These are phyloP conservation scores for Xylariaceae sp. DNA, from an alignment of 2,329 filamentous ascomycete species.

Conservation along the genomic window DNA sequence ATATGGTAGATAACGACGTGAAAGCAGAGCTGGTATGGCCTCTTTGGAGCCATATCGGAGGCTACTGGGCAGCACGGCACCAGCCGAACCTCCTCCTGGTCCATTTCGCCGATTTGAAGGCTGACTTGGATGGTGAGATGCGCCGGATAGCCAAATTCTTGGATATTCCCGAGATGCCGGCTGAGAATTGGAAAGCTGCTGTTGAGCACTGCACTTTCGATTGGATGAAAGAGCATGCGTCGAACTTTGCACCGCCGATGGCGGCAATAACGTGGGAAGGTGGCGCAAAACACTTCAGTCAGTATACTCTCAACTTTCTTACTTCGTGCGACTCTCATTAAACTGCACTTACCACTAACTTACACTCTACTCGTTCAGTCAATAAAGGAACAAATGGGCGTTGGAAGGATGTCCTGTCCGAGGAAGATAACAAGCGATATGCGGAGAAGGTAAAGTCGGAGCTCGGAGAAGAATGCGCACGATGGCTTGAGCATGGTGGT, in stretches of 20 bases:
- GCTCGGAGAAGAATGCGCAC: slow-evolving; percentile 7
- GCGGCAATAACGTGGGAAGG: slow-evolving; percentile 3
- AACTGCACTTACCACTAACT: too few species aligned
- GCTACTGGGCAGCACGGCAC: slow-evolving; percentile 3
- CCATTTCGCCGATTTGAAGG: slow-evolving; percentile 8
- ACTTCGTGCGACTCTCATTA: too few species aligned
- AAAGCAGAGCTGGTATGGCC: not conserved
- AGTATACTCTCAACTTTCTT: not conserved
- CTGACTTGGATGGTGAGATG: slow-evolving; percentile 7
- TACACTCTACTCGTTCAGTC: not conserved
- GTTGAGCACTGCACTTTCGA: slow-evolving; percentile 7
- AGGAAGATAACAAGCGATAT: slow-evolving; percentile 8
- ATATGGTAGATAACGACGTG: slow-evolving; percentile 3
- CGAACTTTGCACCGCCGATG: not conserved
- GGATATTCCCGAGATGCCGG: slow-evolving; percentile 3
- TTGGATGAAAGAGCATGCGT: slow-evolving; percentile 9
- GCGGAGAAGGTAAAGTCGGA: slow-evolving; percentile 2
- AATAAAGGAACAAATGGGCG: slow-evolving; percentile 1
- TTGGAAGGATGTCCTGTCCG: slow-evolving; percentile 6
- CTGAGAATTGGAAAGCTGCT: slow-evolving; percentile 6
- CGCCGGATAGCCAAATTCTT: slow-evolving; percentile 8
- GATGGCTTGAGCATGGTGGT: slow-evolving; percentile 7
- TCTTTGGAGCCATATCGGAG: slow-evolving; percentile 6
- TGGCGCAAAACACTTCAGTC: slow-evolving; percentile 6
- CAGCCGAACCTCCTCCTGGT: slow-evolving; percentile 7